Base-by-base conservation (phyloP, 2,329 filamentous ascomycete genomes). In the Diaporthe sp. region DNA sequence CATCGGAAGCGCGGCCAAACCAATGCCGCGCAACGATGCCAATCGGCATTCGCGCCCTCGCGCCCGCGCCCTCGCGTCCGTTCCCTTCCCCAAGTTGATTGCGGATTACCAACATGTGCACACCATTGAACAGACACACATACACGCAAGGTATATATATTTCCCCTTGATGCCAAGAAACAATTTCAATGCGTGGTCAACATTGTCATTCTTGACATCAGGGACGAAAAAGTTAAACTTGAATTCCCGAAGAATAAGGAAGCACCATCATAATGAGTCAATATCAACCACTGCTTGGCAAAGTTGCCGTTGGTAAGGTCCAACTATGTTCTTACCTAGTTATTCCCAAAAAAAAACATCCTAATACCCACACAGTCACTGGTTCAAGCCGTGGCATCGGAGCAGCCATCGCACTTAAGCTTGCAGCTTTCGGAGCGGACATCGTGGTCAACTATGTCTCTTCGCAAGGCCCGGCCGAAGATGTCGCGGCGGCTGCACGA, bases 401-500 rank as follows among this genome's bases (percentile, higher is more conserved):
- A 1, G 65, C 73, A 34, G 73, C 73, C 55, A 75, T 71, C 65
- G 73, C 55, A 10, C 34, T 75, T 5, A 60, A 63, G 44, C 73
- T 75, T 15, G 73, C 65, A 3, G 25, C 51, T 8, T 68, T 51
- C n/a, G 73, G 73, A 15, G 73, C 73, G 0, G 53, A 71, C 47
- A 22, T 75, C 22, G 65, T 71, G 22, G 17, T 75, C 55, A 75
- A 75, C 37, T 75, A 75, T 44, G 42, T 71, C 34, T 17, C 39
- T 15, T 71, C 73, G 28, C 28, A 55, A 31, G 37, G 28, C 34
- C 25, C 44, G 6, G 73, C 65, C n/a, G 65, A 71, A 25, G 55
- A 22, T 10, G 72, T 72, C 39, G 81, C 76, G 7, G 63, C 63
- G 8, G 60, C 72, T 47, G 76, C 72, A n/a, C 73, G 76, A 8